Evolutionary conservation across 306 rosid species (phyloP), one percentile per base, ranked within the genome.

Genomic region (Pyrus pyrifolia): DNA sequence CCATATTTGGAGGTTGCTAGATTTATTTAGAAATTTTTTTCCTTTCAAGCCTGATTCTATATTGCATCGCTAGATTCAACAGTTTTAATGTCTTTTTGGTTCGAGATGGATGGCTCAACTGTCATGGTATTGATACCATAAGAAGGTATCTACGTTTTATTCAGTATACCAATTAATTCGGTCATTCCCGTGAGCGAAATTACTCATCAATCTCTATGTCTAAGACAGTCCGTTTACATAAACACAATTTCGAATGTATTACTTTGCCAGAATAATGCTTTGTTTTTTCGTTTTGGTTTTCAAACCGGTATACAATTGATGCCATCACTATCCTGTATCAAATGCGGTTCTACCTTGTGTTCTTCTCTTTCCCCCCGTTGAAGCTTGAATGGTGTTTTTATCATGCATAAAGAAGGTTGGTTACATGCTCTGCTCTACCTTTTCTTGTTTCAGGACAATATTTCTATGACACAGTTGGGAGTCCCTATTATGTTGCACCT

Each of bases 401-500:
- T 73, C 17, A 4, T 19, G 22, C 18, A 35, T 33, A 9, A 33
- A 4, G 21, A 35, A 35, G 49, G 27, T 33, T 66, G 49, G 4
- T 65, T 65, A 65, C 2, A 62, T 58, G 31, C 46, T 49, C 72
- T 12, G 35, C 31, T 72, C 77, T 59, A 80, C 35, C 69, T 70
- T 67, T 71, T 77, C 46, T 60, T 61, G 68, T 78, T 73, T 78
- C 81, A 93, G 98, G 96, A 77, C 93, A 93, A 86, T 11, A 72
- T 66, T 93, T 90, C 68, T 71, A 52, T 63, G 98, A 93, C 67
- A 88, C 90, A 17, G 94, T 93, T 80, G 98, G 98, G 81, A 93
- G 98, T 84, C 93, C 94, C 42, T 90, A 90, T 80, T 93, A 93
- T 78, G 90, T 93, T 74, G 98, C 98, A 61, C 98, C 98, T 31